Percentiles rank a stretch among this genome's conserved stretches.
Evolutionary conservation across 345 rosid species (phyloP).

Genomic region (Camelina neglecta): DNA sequence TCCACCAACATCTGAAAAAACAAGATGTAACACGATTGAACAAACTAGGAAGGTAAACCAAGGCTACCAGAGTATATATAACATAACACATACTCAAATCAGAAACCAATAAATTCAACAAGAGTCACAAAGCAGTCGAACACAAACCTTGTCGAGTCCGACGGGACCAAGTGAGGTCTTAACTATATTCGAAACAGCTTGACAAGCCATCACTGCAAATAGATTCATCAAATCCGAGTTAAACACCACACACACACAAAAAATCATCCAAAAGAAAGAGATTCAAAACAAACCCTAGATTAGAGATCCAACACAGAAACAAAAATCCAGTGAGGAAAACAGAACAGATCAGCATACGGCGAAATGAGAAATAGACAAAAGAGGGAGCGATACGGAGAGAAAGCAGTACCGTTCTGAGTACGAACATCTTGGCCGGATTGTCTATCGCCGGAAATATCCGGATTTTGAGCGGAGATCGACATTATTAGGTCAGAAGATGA

Average conservation of each 20-base stretch:
- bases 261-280: neutral
- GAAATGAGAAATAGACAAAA: slow-evolving; percentile 1
- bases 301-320: slow-evolving; percentile 31
- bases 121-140: neutral
- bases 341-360: neutral
- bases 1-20: slow-evolving; percentile 85
- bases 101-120: neutral
- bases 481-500: slow-evolving; percentile 38
- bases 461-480: slow-evolving; percentile 70
- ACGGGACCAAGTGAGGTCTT: slow-evolving; percentile 97
- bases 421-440: slow-evolving; percentile 97
- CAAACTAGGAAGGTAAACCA: neutral
- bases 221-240: slow-evolving; percentile 7
- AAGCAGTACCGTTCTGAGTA: slow-evolving; percentile 76
- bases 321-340: neutral
- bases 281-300: slow-evolving; percentile 35
- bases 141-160: slow-evolving; percentile 90
- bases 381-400: neutral
- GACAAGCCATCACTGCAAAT: slow-evolving; percentile 82
- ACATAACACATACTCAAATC: neutral
- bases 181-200: slow-evolving; percentile 94
- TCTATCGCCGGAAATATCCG: slow-evolving; percentile 89
- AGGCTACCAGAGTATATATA: neutral
- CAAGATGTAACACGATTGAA: slow-evolving; percentile 3
- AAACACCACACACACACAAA: neutral